A percentile compares a stretch with the other conserved stretches of the same genome.
Evolutionary conservation across 2,329 filamentous ascomycete species (phyloP).

Genomic region (Torrubiellomyces zombiae): DNA sequence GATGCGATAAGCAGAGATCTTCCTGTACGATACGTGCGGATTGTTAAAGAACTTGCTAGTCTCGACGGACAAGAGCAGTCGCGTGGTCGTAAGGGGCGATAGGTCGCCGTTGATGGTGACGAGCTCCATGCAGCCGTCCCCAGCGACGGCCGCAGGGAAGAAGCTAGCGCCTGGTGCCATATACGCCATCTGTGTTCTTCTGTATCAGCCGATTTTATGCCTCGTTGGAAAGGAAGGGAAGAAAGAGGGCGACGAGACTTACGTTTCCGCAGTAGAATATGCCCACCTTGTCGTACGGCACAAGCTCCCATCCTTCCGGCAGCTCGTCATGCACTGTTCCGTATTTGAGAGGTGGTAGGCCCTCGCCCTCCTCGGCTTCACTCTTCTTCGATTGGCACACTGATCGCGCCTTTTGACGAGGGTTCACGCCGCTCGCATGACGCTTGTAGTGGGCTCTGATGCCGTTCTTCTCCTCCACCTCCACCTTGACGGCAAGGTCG

Average conservation of each 20-base stretch:
- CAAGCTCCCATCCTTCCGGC: slow-evolving; percentile 59
- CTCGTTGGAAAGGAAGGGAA: too few relatives aligned
- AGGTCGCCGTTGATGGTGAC: slow-evolving; percentile 67
- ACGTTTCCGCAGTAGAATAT: slow-evolving; percentile 91
- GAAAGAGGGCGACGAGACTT: too few relatives aligned
- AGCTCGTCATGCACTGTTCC: slow-evolving; percentile 66
- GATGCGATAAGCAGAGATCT: slow-evolving; percentile 76
- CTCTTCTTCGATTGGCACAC: too few relatives aligned
- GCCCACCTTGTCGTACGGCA: slow-evolving; percentile 61
- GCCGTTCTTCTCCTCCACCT: slow-evolving; percentile 54
- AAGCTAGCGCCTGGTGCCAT: slow-evolving; percentile 81
- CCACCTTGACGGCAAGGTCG: slow-evolving; percentile 73
- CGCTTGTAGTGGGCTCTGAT: slow-evolving; percentile 58
- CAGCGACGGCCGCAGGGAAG: slow-evolving; percentile 67
- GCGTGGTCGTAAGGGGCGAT: slow-evolving; percentile 45
- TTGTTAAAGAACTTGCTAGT: slow-evolving; percentile 65
- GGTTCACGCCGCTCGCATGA: slow-evolving; percentile 20
- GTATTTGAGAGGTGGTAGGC: slow-evolving; percentile 58
- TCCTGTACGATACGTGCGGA: slow-evolving; percentile 61
- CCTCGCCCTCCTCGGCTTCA: too few relatives aligned
- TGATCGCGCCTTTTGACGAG: too few relatives aligned
- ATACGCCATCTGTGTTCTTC: slow-evolving; percentile 72
- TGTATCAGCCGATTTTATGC: too few relatives aligned
- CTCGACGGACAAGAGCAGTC: slow-evolving; percentile 56
- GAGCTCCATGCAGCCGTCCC: slow-evolving; percentile 75